Percentiles rank a stretch among this genome's conserved stretches.
These are phyloP conservation scores for Heteromeles arbutifolia DNA, from an alignment of 306 rosid species.

Conservation along the genomic window DNA sequence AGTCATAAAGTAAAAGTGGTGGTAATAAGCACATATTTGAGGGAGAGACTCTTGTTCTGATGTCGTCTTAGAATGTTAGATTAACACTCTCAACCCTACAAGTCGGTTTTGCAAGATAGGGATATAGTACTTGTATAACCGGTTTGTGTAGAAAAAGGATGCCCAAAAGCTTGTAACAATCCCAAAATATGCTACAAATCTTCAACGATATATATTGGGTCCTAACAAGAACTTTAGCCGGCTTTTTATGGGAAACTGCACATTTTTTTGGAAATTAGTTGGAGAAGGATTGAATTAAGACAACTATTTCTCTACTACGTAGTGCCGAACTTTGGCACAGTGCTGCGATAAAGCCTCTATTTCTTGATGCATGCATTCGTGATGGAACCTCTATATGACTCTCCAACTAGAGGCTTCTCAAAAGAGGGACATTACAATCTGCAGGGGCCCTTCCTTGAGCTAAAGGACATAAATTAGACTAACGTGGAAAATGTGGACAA, in stretches of 20 bases:
- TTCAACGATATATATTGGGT: too few relatives aligned
- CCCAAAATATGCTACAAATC: too few relatives aligned
- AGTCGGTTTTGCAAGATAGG: too few relatives aligned
- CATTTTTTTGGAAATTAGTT: neutral
- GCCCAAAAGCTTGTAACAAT: too few relatives aligned
- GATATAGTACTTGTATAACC: too few relatives aligned
- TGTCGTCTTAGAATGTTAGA: too few relatives aligned
- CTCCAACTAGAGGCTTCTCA: neutral
- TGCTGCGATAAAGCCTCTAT: neutral
- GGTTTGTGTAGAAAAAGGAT: too few relatives aligned
- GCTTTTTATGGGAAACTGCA: neutral
- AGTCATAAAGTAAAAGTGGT: too few relatives aligned
- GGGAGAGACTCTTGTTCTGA: too few relatives aligned
- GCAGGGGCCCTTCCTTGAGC: neutral
- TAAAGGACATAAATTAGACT: neutral
- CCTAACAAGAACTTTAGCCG: too few relatives aligned
- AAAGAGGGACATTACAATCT: neutral
- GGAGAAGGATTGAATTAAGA: neutral
- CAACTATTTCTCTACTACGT: neutral
- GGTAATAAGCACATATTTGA: too few relatives aligned
- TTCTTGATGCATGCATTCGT: neutral
- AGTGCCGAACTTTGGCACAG: neutral
- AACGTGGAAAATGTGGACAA: neutral
- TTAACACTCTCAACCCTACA: too few relatives aligned
- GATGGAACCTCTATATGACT: neutral